Evolutionary conservation across 1,284 basidiomycete species (phyloP).

Genomic region (Microbotryomycetes sp.): DNA sequence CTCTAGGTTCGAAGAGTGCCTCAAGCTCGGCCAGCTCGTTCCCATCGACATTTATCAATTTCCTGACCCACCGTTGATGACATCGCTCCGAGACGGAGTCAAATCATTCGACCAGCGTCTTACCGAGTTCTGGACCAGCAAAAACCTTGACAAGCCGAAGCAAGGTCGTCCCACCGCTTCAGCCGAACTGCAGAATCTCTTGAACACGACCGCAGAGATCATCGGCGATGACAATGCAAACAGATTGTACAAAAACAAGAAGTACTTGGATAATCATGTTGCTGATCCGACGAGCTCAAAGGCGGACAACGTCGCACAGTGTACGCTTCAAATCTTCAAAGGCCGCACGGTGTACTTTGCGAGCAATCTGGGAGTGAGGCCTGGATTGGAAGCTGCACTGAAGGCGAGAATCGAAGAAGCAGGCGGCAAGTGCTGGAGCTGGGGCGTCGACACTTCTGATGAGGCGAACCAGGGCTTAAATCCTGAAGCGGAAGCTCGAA

Average conservation of each 20-base stretch:
- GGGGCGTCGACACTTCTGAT: slow-evolving; percentile 19
- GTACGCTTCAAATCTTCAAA: slow-evolving; percentile 47
- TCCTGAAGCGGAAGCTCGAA: slow-evolving; percentile 32
- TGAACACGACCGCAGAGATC: background rate
- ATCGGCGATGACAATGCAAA: background rate
- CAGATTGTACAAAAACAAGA: background rate
- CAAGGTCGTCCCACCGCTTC: background rate
- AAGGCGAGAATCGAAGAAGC: slow-evolving; percentile 52
- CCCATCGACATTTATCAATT: slow-evolving; percentile 61
- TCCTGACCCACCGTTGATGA: slow-evolving; percentile 46
- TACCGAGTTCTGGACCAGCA: slow-evolving; percentile 6
- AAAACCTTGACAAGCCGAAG: background rate
- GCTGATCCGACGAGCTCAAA: background rate
- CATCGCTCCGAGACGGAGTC: background rate
- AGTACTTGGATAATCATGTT: background rate
- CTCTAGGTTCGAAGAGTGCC: slow-evolving; percentile 48
- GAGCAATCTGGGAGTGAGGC: slow-evolving; percentile 47
- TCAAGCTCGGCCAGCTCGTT: slow-evolving; percentile 54
- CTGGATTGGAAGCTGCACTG: slow-evolving; percentile 50
- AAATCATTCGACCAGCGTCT: slow-evolving; percentile 25
- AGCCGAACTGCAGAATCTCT: background rate
- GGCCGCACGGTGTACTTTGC: slow-evolving; percentile 56
- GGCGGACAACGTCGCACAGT: no score
- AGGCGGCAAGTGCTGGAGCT: slow-evolving; percentile 51
- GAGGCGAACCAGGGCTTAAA: slow-evolving; percentile 10